Conservation (phyloP, 1,284 basidiomycete genomes). For the Fomes fomentarius region DNA sequence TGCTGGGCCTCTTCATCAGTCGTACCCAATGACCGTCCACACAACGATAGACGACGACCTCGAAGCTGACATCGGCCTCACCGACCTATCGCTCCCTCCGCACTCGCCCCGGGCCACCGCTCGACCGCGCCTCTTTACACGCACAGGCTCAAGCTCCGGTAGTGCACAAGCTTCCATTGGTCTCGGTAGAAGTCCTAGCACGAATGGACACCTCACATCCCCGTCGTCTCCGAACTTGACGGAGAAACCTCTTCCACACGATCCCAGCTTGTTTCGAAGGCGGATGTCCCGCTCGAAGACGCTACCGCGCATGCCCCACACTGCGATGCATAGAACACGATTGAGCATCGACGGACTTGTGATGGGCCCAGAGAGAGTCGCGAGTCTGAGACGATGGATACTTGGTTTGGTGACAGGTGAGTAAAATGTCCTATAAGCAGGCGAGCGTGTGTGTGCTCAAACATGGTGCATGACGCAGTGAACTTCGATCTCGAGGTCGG, state of each 20-base stretch:
- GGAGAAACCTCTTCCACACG: slow-evolving; percentile 22
- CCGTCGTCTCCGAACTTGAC: slow-evolving; percentile 36
- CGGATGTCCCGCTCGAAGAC: slow-evolving; percentile 45
- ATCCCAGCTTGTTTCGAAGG: slow-evolving; percentile 10
- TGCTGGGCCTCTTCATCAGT: not conserved
- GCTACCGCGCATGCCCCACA: slow-evolving; percentile 34
- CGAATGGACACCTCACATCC: slow-evolving; percentile 28
- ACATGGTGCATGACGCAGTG: slow-evolving; percentile 48
- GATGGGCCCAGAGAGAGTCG: slow-evolving; percentile 51
- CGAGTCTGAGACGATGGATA: slow-evolving; percentile 75
- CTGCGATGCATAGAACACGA: slow-evolving; percentile 17
- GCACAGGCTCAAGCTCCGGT: slow-evolving; percentile 11
- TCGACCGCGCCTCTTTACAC: slow-evolving; percentile 17
- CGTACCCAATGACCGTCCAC: slow-evolving; percentile 1
- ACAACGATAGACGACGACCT: slow-evolving; percentile 25
- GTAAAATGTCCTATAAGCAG: not conserved
- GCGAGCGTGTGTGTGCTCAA: slow-evolving; percentile 1
- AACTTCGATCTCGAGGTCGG: slow-evolving; percentile 90
- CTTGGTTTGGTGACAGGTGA: slow-evolving; percentile 75
- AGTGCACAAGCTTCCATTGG: not conserved
- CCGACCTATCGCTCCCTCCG: slow-evolving; percentile 26
- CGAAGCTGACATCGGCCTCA: slow-evolving; percentile 36
- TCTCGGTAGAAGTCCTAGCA: not conserved
- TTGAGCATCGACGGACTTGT: slow-evolving; percentile 33
- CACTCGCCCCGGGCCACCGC: slow-evolving; percentile 12